phyloP scores from a whole-genome alignment of 2,329 filamentous ascomycete genomes.

The Coniella vitis region DNA sequence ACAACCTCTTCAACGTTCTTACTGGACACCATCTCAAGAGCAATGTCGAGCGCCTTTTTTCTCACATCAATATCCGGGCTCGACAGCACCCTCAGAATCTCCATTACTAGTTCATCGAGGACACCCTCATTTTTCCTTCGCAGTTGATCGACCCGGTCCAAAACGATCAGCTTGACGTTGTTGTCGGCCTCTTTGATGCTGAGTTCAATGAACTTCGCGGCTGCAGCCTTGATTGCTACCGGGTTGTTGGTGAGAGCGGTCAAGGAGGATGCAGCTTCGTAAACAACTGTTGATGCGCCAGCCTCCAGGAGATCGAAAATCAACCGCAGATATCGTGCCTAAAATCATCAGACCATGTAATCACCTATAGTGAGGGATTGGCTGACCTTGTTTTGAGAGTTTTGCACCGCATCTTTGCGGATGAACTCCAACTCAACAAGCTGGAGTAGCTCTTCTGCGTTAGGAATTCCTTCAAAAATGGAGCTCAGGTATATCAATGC shows the following conservation, averaged over 20 bases:
- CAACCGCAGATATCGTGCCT: slow-evolving; percentile 84
- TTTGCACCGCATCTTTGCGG: slow-evolving; percentile 91
- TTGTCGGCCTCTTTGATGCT: slow-evolving; percentile 98
- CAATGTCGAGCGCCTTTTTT: slow-evolving; percentile 81
- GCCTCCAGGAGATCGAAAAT: slow-evolving; percentile 97
- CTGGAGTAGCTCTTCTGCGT: slow-evolving; percentile 88
- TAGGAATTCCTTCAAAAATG: slow-evolving; percentile 88
- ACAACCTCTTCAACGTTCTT: slow-evolving; percentile 99
- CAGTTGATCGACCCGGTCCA: slow-evolving; percentile 86
- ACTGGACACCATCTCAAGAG: slow-evolving; percentile 96
- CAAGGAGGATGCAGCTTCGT: slow-evolving; percentile 92
- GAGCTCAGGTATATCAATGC: slow-evolving; percentile 80
- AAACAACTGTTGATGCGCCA: slow-evolving; percentile 87
- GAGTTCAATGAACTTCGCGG: slow-evolving; percentile 91
- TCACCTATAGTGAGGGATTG: no score
- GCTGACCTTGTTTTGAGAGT: slow-evolving; percentile 82
- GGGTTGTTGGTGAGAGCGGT: slow-evolving; percentile 93
- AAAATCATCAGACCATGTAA: slow-evolving; percentile 23
- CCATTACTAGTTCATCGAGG: slow-evolving; percentile 91
- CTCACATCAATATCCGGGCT: slow-evolving; percentile 95
- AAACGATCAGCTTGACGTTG: slow-evolving; percentile 97
- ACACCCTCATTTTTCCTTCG: slow-evolving; percentile 85
- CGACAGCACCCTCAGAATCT: slow-evolving; percentile 88
- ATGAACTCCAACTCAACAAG: slow-evolving; percentile 96
- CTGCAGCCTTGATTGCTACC: slow-evolving; percentile 94